Percentiles rank a stretch among this genome's conserved stretches.
These are phyloP conservation scores for Fraxinus dipetala DNA, from an alignment of 305 asterid species.

Conservation along the genomic window DNA sequence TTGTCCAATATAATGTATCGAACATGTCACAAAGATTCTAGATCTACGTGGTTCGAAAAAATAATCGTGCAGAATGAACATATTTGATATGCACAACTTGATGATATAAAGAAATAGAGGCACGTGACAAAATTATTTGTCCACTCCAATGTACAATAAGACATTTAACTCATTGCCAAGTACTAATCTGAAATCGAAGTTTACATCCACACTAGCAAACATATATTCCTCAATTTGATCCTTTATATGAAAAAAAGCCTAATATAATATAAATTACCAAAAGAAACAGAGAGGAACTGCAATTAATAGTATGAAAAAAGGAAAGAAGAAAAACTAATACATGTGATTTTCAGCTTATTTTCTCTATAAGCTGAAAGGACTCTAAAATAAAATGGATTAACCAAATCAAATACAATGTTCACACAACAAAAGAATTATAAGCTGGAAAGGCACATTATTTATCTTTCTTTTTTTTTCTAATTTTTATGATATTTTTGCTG, in stretches of 20 bases:
- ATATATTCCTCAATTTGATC: not conserved
- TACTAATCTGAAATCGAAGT: not conserved
- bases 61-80: not conserved
- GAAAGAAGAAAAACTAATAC: too few species aligned
- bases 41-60: not conserved
- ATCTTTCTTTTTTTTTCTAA: not conserved
- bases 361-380: not conserved
- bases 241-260: not conserved
- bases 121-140: not conserved
- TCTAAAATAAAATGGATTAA: conserved; percentile 16
- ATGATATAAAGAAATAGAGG: not conserved
- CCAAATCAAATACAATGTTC: conserved; percentile 28
- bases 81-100: not conserved
- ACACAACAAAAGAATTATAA: conserved; percentile 26
- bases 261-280: not conserved
- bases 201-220: not conserved
- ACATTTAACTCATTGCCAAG: not conserved
- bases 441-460: conserved; percentile 22
- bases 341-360: too few species aligned
- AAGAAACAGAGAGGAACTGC: not conserved
- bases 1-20: too few species aligned
- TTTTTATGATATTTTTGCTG: conserved; percentile 27
- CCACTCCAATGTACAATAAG: not conserved
- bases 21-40: not conserved
- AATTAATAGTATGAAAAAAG: not conserved